These are phyloP conservation scores for Botryotinia narcissicola DNA, from an alignment of 2,329 filamentous ascomycete species.

Conservation along the genomic window DNA sequence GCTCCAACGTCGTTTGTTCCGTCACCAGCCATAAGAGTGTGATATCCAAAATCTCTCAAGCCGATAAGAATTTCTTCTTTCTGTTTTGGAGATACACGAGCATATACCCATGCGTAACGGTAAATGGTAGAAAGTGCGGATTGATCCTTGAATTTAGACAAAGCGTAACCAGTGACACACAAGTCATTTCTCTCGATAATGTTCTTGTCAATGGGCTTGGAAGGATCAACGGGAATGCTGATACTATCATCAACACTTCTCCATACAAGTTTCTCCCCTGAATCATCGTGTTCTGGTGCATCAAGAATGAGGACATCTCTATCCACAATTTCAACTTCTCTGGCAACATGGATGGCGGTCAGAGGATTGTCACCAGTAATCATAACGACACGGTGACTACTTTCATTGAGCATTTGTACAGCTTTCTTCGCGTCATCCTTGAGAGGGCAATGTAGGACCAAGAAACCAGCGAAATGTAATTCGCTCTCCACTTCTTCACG, in stretches of 20 bases:
- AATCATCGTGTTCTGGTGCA: conserved; percentile 83
- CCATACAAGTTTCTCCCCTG: conserved; percentile 83
- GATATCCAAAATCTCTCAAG: conserved; percentile 94
- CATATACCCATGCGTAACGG: conserved; percentile 94
- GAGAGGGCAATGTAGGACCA: conserved; percentile 90
- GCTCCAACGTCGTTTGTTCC: conserved; percentile 98
- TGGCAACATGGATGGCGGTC: conserved; percentile 92
- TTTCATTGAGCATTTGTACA: conserved; percentile 96
- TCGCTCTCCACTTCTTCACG: conserved; percentile 86
- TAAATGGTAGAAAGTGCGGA: conserved; percentile 73
- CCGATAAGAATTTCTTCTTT: conserved; percentile 98
- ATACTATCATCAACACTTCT: conserved; percentile 89
- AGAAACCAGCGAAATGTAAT: conserved; percentile 87
- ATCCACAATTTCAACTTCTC: conserved; percentile 95
- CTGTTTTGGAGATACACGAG: conserved; percentile 95
- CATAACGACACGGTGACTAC: conserved; percentile 97
- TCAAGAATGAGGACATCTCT: conserved; percentile 93
- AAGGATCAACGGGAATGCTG: conserved; percentile 81
- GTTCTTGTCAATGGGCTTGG: conserved; percentile 72
- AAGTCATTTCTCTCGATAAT: conserved; percentile 86
- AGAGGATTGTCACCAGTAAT: conserved; percentile 98
- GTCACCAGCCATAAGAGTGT: conserved; percentile 97
- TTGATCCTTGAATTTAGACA: conserved; percentile 84
- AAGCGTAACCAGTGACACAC: conserved; percentile 91
- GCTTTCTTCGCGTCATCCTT: conserved; percentile 95